A percentile compares a stretch with the other conserved stretches of the same genome.
Conservation (phyloP, 257 asterid genomes). For the Nemophila menziesii region DNA sequence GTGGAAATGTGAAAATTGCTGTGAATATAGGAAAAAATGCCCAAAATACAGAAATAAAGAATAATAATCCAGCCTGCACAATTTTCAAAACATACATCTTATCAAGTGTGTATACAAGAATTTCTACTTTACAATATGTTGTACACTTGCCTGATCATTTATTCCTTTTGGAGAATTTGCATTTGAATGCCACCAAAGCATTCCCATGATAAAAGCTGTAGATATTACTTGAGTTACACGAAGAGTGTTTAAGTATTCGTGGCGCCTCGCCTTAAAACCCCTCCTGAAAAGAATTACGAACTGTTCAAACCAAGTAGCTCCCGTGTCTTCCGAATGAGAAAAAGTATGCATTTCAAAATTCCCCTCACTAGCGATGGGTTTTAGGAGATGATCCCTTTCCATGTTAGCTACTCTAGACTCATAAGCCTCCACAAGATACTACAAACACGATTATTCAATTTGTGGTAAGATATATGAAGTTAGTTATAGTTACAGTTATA, state of each 20-base stretch:
- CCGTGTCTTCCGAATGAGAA: conserved; percentile 38
- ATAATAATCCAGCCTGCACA: conserved; percentile 75
- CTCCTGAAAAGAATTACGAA: conserved; percentile 60
- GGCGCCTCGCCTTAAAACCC: conserved; percentile 76
- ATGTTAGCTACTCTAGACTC: conserved; percentile 57
- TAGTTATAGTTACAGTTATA: not conserved
- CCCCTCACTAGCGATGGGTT: not conserved
- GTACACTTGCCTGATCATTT: conserved; percentile 60
- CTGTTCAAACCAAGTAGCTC: conserved; percentile 83
- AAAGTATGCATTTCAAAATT: not conserved
- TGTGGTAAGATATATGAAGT: not conserved
- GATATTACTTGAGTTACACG: conserved; percentile 78
- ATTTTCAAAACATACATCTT: not conserved
- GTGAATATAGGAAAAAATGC: conserved; percentile 90
- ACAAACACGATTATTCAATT: conserved; percentile 8
- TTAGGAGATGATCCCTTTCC: conserved; percentile 30
- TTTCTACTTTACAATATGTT: not conserved
- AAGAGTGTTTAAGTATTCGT: conserved; percentile 82
- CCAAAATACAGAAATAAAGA: conserved; percentile 92
- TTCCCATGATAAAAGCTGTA: conserved; percentile 65
- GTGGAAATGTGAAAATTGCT: conserved; percentile 90
- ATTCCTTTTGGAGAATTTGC: conserved; percentile 36
- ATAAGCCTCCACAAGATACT: conserved; percentile 82
- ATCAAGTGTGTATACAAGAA: not conserved
- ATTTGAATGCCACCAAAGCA: conserved; percentile 91